phyloP scores from a whole-genome alignment of 139 green algal genomes.

The Gonium pectorale region DNA sequence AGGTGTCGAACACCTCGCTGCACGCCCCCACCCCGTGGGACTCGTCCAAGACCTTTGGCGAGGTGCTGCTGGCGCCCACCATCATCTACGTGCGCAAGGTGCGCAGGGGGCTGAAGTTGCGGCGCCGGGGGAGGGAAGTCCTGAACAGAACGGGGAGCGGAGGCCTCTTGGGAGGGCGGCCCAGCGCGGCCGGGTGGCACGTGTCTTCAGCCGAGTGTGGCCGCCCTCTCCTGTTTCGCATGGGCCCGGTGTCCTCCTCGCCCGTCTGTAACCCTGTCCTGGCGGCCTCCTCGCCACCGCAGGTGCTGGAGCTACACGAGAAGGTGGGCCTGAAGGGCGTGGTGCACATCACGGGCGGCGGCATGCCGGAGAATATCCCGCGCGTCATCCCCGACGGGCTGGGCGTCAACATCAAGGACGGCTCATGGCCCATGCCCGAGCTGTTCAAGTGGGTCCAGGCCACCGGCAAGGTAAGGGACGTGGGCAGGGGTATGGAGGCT shows the following conservation, averaged over 20 bases:
- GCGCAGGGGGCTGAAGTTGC: background rate
- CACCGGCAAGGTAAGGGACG: constrained; percentile 69
- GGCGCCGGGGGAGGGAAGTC: no score
- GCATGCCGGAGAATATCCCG: constrained; percentile 98
- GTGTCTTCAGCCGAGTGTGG: no score
- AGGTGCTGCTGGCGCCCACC: constrained; percentile 75
- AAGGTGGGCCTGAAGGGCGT: constrained; percentile 71
- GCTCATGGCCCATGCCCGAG: constrained; percentile 68
- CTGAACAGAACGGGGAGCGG: no score
- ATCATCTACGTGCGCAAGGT: constrained; percentile 76
- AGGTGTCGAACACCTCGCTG: constrained; percentile 74
- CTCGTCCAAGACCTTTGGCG: constrained; percentile 64
- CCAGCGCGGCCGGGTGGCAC: background rate
- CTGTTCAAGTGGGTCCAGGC: constrained; percentile 74
- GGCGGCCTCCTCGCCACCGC: background rate
- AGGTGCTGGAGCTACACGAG: constrained; percentile 42
- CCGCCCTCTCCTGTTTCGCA: no score
- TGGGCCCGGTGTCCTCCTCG: background rate
- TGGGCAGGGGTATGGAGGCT: background rate
- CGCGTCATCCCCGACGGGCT: constrained; percentile 92
- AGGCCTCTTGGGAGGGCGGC: no score
- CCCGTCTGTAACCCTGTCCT: no score
- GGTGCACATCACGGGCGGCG: constrained; percentile 99
- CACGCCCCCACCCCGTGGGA: constrained; percentile 76
- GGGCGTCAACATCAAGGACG: constrained; percentile 69